Base-by-base conservation (phyloP, 2,329 filamentous ascomycete species). In the Colletotrichum tabaci region DNA sequence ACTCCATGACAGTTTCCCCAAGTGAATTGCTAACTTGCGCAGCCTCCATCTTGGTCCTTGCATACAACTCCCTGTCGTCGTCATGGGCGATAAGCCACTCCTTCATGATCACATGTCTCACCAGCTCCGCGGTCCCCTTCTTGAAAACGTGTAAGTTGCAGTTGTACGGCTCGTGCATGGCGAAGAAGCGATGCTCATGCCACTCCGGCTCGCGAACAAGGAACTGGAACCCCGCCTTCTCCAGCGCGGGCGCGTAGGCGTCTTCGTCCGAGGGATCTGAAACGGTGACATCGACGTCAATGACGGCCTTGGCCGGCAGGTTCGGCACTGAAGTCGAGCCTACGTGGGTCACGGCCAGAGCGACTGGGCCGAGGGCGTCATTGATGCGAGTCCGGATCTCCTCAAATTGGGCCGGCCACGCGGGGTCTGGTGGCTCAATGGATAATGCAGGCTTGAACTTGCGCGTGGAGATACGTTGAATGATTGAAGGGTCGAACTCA, bases 201-300 rank as follows among this genome's bases (percentile, higher is more conserved):
- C 85, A 88, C 1, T 50, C 63, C 0, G 82, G 84, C 77, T 88
- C 85, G 21, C 87, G 82, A 0, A 81, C 16, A 1, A 86, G 77
- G 60, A 87, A 87, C 16, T 81, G 78, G 61, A 88, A 87, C 0
- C 85, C 85, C 0, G 75, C 80, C 0, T 75, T 72, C 74, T 87
- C 84, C 4, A 88, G 83, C 3, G 77, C 76, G 2, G 79, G 74
- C 9, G 83, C 84, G 71, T 88, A 88, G 1, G 77, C 76, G 2
- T 73, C 76, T 74, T 88, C 86, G 49, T 83, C 80, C 13, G 74
- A 73, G 30, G 81, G 69, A 58, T 87, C 79, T 3, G 75, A 58
- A 9, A 89, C 80, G 4, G 84, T 79, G 10, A 89, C 77, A 74
- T 89, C 87, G 38, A 89, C 81, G 75, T 89, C 87, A 57, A 89